Conservation (phyloP, 2,329 filamentous ascomycete species). For the Myriangium duriaei region DNA sequence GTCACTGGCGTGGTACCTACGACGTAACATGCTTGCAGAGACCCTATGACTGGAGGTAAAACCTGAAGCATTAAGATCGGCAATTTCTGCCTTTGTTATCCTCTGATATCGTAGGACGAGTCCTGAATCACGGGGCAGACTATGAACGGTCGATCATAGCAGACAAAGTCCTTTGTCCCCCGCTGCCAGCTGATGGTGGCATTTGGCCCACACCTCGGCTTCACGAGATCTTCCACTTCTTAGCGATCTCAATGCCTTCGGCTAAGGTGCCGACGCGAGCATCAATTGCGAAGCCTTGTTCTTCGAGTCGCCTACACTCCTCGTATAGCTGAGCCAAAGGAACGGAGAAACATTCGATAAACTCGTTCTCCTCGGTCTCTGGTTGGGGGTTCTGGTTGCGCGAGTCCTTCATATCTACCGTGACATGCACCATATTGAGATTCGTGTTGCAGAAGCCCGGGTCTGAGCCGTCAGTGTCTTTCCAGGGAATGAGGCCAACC, state of each 20-base stretch:
- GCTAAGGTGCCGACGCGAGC: conserved; percentile 65
- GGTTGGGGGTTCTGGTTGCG: conserved; percentile 45
- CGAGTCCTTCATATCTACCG: conserved; percentile 37
- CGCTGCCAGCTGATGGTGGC: too few relatives aligned
- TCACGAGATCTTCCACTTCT: conserved; percentile 30
- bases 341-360: conserved; percentile 48
- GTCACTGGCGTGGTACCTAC: too few relatives aligned
- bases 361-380: conserved; percentile 47
- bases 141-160: too few relatives aligned
- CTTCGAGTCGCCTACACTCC: conserved; percentile 51
- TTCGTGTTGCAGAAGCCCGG: conserved; percentile 49
- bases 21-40: too few relatives aligned
- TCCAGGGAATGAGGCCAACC: conserved; percentile 23
- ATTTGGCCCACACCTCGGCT: too few relatives aligned
- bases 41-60: too few relatives aligned
- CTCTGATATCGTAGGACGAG: too few relatives aligned
- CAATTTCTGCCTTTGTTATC: too few relatives aligned
- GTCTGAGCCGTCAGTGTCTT: conserved; percentile 47
- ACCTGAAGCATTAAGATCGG: too few relatives aligned
- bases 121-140: too few relatives aligned
- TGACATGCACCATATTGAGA: conserved; percentile 41
- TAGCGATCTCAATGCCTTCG: conserved; percentile 64
- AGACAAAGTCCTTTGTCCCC: too few relatives aligned
- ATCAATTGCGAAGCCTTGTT: conserved; percentile 65
- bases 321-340: conserved; percentile 45